Evolutionary conservation across 305 asterid species (phyloP).

Genomic region (Fraxinus sp.): DNA sequence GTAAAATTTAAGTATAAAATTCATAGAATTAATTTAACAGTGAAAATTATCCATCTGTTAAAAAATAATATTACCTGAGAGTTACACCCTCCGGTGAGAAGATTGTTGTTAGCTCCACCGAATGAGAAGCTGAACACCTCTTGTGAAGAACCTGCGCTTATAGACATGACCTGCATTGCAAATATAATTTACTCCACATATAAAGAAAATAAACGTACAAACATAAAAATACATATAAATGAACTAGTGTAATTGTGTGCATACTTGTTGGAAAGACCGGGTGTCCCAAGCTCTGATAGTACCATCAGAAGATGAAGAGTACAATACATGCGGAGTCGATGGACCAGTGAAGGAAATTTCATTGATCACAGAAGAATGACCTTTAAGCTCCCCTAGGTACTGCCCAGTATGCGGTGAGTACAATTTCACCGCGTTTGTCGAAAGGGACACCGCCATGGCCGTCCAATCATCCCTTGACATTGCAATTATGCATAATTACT

Average conservation of each 20-base stretch:
- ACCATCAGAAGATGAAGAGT: constrained; percentile 81
- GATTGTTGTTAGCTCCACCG: constrained; percentile 76
- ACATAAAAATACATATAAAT: neutral
- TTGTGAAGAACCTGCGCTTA: constrained; percentile 61
- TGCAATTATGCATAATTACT: constrained; percentile 1
- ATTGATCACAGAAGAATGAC: constrained; percentile 73
- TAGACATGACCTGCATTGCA: constrained; percentile 59
- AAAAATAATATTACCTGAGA: constrained; percentile 52
- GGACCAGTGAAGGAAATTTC: constrained; percentile 61
- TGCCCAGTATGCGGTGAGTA: constrained; percentile 83
- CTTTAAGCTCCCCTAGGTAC: constrained; percentile 74
- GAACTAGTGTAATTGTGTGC: neutral
- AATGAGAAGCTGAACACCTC: constrained; percentile 86
- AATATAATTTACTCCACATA: neutral
- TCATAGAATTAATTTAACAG: neutral
- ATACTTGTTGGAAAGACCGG: constrained; percentile 79
- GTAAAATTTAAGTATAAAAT: neutral
- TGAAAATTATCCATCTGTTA: neutral
- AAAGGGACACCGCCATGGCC: constrained; percentile 89
- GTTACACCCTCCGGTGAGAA: constrained; percentile 80
- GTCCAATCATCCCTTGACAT: constrained; percentile 71
- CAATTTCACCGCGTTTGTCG: constrained; percentile 75
- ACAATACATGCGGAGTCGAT: constrained; percentile 59
- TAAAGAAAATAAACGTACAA: neutral
- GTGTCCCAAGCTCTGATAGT: constrained; percentile 96